A percentile compares a stretch with the other conserved stretches of the same genome.
Conservation (phyloP, 306 rosid species). For the Alnus glutinosa region DNA sequence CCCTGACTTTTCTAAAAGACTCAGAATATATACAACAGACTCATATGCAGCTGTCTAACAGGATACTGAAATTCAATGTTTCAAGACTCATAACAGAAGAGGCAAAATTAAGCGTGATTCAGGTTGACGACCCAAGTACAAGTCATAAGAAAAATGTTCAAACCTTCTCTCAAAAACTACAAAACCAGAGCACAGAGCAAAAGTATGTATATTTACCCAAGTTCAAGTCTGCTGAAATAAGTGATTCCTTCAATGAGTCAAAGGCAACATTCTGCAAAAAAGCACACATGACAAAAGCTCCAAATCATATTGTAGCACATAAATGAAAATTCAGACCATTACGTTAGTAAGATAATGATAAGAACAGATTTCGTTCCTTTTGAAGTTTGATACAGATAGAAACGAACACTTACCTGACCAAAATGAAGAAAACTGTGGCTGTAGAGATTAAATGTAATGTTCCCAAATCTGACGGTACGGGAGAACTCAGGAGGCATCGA, state of each 20-base stretch:
- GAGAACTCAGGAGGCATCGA: conserved; percentile 59
- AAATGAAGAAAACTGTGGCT: conserved; percentile 95
- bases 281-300: conserved; percentile 23
- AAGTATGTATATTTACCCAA: conserved; percentile 48
- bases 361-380: background rate
- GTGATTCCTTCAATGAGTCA: conserved; percentile 76
- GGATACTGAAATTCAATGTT: background rate
- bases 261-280: conserved; percentile 83
- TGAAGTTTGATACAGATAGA: conserved; percentile 2
- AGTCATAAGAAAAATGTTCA: background rate
- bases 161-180: background rate
- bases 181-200: background rate
- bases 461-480: conserved; percentile 62
- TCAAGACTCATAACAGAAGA: background rate
- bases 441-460: conserved; percentile 75
- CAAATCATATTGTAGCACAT: conserved; percentile 19
- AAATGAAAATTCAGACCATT: conserved; percentile 12
- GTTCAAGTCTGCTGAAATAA: conserved; percentile 47
- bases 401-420: conserved; percentile 73
- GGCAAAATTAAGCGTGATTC: background rate
- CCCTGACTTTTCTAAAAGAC: too few relatives aligned
- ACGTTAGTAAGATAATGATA: background rate
- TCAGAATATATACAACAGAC: too few relatives aligned
- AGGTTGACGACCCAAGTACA: background rate
- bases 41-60: background rate